These are phyloP conservation scores for Meredithiella fracta DNA, from an alignment of 2,329 filamentous ascomycete genomes.

Conservation along the genomic window DNA sequence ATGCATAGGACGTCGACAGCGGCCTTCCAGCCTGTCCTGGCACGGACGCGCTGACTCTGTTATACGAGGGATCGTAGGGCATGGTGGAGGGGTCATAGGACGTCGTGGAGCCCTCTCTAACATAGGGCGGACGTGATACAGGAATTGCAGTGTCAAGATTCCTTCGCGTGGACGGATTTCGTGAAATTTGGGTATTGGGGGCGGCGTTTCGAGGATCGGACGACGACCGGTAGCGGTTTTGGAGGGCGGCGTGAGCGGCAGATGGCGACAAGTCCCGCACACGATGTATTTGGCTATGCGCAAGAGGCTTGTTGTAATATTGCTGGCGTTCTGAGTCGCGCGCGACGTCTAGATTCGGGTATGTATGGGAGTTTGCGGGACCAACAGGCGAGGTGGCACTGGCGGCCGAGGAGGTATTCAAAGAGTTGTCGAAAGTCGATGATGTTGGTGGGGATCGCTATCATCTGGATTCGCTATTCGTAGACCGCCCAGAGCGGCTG, in stretches of 20 bases:
- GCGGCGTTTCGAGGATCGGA: conserved; percentile 10
- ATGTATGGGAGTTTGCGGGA: conserved; percentile 16
- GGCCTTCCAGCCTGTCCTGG: conserved; percentile 9
- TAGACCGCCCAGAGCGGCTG: conserved; percentile 79
- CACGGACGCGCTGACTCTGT: conserved; percentile 11
- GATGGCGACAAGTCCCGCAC: conserved; percentile 13
- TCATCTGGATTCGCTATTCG: conserved; percentile 95
- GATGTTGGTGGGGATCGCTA: conserved; percentile 24
- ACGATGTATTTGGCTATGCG: conserved; percentile 13
- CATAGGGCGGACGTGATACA: conserved; percentile 9
- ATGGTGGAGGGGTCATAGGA: conserved; percentile 11
- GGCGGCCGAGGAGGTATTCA: neutral
- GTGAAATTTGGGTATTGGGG: conserved; percentile 6
- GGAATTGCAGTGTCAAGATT: conserved; percentile 9
- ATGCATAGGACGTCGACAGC: conserved; percentile 11
- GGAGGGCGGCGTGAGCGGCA: conserved; percentile 6
- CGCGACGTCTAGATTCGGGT: conserved; percentile 2
- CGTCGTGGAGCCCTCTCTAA: conserved; percentile 12
- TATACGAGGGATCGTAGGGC: conserved; percentile 10
- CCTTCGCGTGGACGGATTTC: conserved; percentile 13
- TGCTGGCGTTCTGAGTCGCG: conserved; percentile 11
- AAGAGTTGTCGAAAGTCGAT: conserved; percentile 5
- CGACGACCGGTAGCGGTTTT: conserved; percentile 13
- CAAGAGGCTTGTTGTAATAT: conserved; percentile 7
- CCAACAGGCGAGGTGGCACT: neutral